Evolutionary conservation across 2,329 filamentous ascomycete genomes (phyloP).

Genomic region (Fusarium cicatricum): DNA sequence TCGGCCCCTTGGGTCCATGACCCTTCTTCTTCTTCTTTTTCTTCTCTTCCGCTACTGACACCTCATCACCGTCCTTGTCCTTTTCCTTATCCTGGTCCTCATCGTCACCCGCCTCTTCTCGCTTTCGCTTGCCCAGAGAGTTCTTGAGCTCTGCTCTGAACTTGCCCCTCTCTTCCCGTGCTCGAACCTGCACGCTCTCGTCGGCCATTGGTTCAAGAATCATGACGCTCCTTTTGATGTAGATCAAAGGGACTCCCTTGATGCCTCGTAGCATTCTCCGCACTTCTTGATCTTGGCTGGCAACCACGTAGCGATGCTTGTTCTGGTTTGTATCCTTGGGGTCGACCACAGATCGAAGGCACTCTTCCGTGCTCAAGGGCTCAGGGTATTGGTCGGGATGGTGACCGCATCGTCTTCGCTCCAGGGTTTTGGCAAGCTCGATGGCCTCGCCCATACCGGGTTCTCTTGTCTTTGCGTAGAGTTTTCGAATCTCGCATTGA

Average conservation of each 20-base stretch:
- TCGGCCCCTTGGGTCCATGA: constrained; percentile 72
- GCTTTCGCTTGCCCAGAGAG: constrained; percentile 59
- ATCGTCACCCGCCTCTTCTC: constrained; percentile 54
- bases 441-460: constrained; percentile 68
- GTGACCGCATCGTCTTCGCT: constrained; percentile 81
- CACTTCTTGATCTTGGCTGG: constrained; percentile 73
- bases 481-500: constrained; percentile 80
- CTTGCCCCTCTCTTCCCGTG: constrained; percentile 76
- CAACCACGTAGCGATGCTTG: constrained; percentile 81
- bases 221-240: constrained; percentile 82
- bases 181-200: constrained; percentile 68
- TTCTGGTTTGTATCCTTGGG: constrained; percentile 76
- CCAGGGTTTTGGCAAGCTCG: constrained; percentile 75
- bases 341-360: constrained; percentile 78
- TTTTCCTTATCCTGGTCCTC: constrained; percentile 40
- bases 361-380: constrained; percentile 74
- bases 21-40: constrained; percentile 64
- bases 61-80: constrained; percentile 19
- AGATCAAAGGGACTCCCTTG: constrained; percentile 77
- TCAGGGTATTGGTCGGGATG: constrained; percentile 75
- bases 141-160: constrained; percentile 74
- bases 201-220: constrained; percentile 75
- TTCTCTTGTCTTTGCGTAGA: constrained; percentile 70
- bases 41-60: constrained; percentile 27
- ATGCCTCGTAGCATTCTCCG: constrained; percentile 71